phyloP scores from a whole-genome alignment of 2,329 filamentous ascomycete species.

The Claviceps fusiformis region DNA sequence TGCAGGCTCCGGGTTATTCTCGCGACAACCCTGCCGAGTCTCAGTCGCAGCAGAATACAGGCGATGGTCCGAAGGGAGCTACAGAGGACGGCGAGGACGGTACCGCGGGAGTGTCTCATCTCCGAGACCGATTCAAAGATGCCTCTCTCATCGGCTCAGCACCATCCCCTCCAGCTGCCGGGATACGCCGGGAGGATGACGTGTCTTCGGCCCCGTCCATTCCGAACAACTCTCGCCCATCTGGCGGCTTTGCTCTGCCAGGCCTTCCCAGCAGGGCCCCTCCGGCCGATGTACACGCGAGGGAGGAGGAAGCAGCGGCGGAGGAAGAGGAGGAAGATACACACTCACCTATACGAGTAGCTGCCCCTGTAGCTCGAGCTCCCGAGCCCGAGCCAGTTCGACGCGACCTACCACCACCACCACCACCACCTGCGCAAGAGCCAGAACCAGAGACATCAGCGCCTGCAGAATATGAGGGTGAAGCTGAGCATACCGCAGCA shows the following conservation, averaged over 20 bases:
- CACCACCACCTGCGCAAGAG: slow-evolving; percentile 48
- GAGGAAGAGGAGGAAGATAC: slow-evolving; percentile 41
- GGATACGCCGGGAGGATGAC: slow-evolving; percentile 17
- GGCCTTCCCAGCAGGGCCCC: slow-evolving; percentile 54
- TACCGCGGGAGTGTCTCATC: slow-evolving; percentile 53
- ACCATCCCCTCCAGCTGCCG: slow-evolving; percentile 23
- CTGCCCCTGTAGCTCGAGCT: slow-evolving; percentile 66
- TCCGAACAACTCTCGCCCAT: slow-evolving; percentile 54
- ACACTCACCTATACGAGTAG: slow-evolving; percentile 66
- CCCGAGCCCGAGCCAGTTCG: slow-evolving; percentile 33
- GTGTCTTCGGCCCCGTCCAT: slow-evolving; percentile 30
- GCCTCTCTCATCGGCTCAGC: slow-evolving; percentile 53
- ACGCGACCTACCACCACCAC: slow-evolving; percentile 39
- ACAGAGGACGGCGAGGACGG: slow-evolving; percentile 40
- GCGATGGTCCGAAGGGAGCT: slow-evolving; percentile 30
- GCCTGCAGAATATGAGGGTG: slow-evolving; percentile 33
- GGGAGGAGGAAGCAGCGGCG: neutral
- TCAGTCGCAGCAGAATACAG: slow-evolving; percentile 47
- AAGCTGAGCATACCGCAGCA: slow-evolving; percentile 19
- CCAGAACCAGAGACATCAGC: slow-evolving; percentile 45
- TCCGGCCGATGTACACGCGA: slow-evolving; percentile 34
- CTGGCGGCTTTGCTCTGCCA: slow-evolving; percentile 65
- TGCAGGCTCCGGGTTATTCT: slow-evolving; percentile 54
- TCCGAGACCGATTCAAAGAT: slow-evolving; percentile 73
- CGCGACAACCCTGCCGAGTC: slow-evolving; percentile 40